phyloP scores from a whole-genome alignment of 2,329 filamentous ascomycete species.

The Rhexocercosporidium sp. region DNA sequence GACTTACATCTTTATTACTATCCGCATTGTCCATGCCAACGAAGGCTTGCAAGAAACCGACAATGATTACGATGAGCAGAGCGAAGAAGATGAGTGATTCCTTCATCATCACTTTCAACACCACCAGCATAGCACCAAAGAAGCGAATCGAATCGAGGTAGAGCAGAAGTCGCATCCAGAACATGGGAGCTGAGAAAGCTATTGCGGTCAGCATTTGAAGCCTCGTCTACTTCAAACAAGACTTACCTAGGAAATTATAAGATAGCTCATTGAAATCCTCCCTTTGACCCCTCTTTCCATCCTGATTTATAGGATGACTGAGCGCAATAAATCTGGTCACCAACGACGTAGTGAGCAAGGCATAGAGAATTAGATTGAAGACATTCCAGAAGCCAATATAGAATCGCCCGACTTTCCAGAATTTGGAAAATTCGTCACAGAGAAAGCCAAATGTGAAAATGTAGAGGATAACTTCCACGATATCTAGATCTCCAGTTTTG shows the following conservation, averaged over 20 bases:
- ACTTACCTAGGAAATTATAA: constrained; percentile 78
- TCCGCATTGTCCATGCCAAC: constrained; percentile 88
- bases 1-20: constrained; percentile 56
- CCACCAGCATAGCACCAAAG: constrained; percentile 97
- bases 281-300: constrained; percentile 52
- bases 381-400: constrained; percentile 98
- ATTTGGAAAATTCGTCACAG: constrained; percentile 84
- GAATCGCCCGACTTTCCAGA: constrained; percentile 91
- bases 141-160: constrained; percentile 95
- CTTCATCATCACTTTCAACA: constrained; percentile 94
- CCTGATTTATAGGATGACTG: constrained; percentile 54
- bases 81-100: constrained; percentile 97
- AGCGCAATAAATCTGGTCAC: constrained; percentile 80
- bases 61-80: constrained; percentile 79
- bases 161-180: constrained; percentile 90
- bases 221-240: background rate
- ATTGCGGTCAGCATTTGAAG: constrained; percentile 19
- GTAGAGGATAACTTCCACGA: constrained; percentile 84
- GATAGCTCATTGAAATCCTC: constrained; percentile 76
- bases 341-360: constrained; percentile 78
- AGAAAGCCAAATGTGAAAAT: constrained; percentile 91
- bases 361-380: constrained; percentile 86
- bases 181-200: constrained; percentile 93
- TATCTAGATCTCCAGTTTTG: constrained; percentile 78
- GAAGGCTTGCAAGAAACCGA: constrained; percentile 92